Evolutionary conservation across 352 stramenopile genomes (phyloP).

Genomic region (Pythium scleroteichum): DNA sequence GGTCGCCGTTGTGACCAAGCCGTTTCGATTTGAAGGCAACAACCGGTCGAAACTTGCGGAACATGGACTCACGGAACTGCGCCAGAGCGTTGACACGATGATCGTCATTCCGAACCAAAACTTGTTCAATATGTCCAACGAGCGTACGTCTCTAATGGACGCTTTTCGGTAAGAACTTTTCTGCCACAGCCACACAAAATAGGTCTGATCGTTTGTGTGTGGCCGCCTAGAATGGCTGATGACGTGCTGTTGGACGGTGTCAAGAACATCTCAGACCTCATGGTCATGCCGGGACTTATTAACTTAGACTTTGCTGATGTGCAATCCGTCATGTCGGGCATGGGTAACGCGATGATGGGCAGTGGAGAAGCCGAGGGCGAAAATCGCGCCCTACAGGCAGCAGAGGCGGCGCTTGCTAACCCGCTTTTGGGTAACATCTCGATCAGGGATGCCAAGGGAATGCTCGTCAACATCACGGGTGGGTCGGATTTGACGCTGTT

Average conservation of each 20-base stretch:
- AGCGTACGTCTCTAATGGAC: conserved; percentile 86
- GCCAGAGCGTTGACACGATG: conserved; percentile 87
- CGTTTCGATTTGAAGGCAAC: conserved; percentile 83
- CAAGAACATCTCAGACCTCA: conserved; percentile 89
- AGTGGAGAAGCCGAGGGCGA: conserved; percentile 92
- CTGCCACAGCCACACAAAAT: neutral
- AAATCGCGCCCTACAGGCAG: conserved; percentile 80
- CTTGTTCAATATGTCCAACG: conserved; percentile 88
- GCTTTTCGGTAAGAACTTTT: conserved; percentile 59
- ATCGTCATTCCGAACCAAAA: conserved; percentile 90
- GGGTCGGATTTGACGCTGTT: conserved; percentile 93
- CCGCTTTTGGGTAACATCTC: conserved; percentile 89
- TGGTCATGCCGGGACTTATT: conserved; percentile 88
- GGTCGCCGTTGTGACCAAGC: conserved; percentile 87
- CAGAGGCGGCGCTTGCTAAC: conserved; percentile 86
- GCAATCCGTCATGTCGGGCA: conserved; percentile 87
- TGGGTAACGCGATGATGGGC: conserved; percentile 90
- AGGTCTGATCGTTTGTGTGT: neutral
- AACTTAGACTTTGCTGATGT: conserved; percentile 89
- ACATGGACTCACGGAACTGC: conserved; percentile 73
- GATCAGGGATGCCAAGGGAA: conserved; percentile 90
- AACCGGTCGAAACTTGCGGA: conserved; percentile 82
- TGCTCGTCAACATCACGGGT: conserved; percentile 96
- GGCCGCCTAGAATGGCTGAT: conserved; percentile 59
- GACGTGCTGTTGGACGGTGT: conserved; percentile 86